phyloP scores from a whole-genome alignment of 805 yeast genomes.

The Candida cerambycidarum region DNA sequence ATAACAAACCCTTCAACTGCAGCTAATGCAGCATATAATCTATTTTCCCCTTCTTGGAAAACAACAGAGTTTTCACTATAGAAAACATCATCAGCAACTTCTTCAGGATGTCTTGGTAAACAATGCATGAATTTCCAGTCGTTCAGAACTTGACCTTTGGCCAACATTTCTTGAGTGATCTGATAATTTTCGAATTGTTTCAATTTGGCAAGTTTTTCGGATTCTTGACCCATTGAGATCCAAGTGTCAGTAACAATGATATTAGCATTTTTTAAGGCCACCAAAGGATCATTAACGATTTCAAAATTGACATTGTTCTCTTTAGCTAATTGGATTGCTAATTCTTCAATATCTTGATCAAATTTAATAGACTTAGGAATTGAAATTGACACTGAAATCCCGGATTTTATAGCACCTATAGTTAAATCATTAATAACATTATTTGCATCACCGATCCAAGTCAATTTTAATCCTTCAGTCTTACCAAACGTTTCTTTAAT shows the following conservation, averaged over 20 bases:
- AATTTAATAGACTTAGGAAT: constrained; percentile 76
- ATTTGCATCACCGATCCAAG: constrained; percentile 98
- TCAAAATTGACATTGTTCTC: constrained; percentile 48
- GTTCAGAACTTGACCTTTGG: constrained; percentile 53
- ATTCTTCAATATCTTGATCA: constrained; percentile 50
- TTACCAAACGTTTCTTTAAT: constrained; percentile 73
- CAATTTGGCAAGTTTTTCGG: constrained; percentile 67
- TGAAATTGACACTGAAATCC: constrained; percentile 81
- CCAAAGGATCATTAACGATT: constrained; percentile 68
- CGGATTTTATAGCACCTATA: constrained; percentile 80
- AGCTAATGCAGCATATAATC: constrained; percentile 95
- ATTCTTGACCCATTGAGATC: constrained; percentile 97
- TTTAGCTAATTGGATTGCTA: constrained; percentile 53
- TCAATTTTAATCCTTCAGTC: constrained; percentile 63
- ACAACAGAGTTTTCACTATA: constrained; percentile 79
- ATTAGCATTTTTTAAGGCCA: constrained; percentile 72
- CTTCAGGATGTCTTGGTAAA: constrained; percentile 92
- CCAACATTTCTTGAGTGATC: constrained; percentile 65
- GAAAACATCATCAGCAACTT: constrained; percentile 90
- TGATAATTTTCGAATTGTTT: constrained; percentile 86
- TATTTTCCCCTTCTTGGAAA: constrained; percentile 93
- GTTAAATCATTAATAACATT: constrained; percentile 93
- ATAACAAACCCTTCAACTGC: constrained; percentile 86
- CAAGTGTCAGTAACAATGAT: constrained; percentile 94
- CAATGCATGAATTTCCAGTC: constrained; percentile 97